Base-by-base conservation (phyloP, 805 yeast genomes). In the Isabelozyma pseudorhagii region DNA sequence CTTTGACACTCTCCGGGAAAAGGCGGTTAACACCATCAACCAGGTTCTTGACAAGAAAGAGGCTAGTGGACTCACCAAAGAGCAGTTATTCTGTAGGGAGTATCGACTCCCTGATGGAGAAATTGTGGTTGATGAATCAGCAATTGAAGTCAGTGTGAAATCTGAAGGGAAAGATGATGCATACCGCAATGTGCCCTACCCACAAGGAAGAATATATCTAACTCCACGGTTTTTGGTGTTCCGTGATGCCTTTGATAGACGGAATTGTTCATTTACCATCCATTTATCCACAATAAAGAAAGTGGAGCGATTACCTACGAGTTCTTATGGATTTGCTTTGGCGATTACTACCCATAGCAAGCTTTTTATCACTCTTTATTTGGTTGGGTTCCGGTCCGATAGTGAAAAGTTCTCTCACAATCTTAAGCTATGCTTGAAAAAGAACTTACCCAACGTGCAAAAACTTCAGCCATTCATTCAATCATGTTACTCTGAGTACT, bases 401-500 rank as follows among this genome's bases (percentile, higher is more conserved):
- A 83, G 94, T 48, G 97, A 92, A 64, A 75, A 77, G 51, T 93
- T 94, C 67, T 89, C 96, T 43, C 83, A 81, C 38, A 73, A 71
- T 31, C 71, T 93, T 54, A 87, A 85, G 60, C 67, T 75, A 6
- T 75, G 81, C 38, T 71, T 91, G 55, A 83, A 78, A 58, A 75
- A 78, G 39, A 90, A 89, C 59, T 71, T 88, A 25, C 74, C 81
- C 2, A 78, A 82, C 52, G 85, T 89, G 9, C 77, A 80, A 47
- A 72, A 76, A 34, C 71, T 93, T 50, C 82, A 78, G 21, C 82
- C 83, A 1, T 89, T 90, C 57, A 69, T 89, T 25, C 76, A 77
- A 36, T 74, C 91, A 0, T 80, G 93, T 49, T 93, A 91, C 66
- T 92, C 98, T 0, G 98, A 93, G 64, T 93, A 84, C 61, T 71